Evolutionary conservation across 768 basidiomycete genomes (phyloP), one percentile per base, ranked within the genome.

Genomic region (Leccinum arenicola): DNA sequence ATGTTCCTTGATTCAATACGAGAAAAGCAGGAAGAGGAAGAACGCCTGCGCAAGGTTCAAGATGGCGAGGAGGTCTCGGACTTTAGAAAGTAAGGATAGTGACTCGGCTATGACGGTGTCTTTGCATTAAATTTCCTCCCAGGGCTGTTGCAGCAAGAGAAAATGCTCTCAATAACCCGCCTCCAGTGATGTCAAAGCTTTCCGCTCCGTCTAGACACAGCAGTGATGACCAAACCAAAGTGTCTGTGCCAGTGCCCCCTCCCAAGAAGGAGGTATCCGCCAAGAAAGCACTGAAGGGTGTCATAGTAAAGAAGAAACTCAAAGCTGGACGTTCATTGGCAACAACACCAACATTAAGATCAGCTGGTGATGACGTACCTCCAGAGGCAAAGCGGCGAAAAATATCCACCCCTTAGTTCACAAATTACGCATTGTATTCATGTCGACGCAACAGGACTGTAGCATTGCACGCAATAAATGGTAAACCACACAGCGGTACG

Each of bases 1-100:
- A 85, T 89, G 80, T 94, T 94, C 68, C 82, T 94, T 31, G 92
- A 93, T 68, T 89, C 89, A 17, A 78, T 94, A 60, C 79, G 88
- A 61, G 88, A 92, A 70, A 84, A 84, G 52, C 84, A 90, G 70
- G 81, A 85, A 62, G 82, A 82, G 61, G 90, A 91, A 74, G 92
- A 94, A 69, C 83, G 85, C 15, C 78, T 85, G 56, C 85, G 89
- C 54, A 88, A 84, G 66, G 78, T 86, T 70, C 79, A 82, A 65
- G 92, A 94, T 56, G 89, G 87, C 6, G 87, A 89, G 67, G 90
- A 94, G 74, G 76, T 94, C 50, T 84, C 84, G 57, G 80, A 78
- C 66, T 94, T 94, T 70, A 85, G 84, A 76, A 85, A 89, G 92
- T 94, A 71, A 59, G 78, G 33, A n/a, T 55, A 60, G 54, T 33